Conservation (phyloP, 345 rosid genomes). For the Brassica juncea region DNA sequence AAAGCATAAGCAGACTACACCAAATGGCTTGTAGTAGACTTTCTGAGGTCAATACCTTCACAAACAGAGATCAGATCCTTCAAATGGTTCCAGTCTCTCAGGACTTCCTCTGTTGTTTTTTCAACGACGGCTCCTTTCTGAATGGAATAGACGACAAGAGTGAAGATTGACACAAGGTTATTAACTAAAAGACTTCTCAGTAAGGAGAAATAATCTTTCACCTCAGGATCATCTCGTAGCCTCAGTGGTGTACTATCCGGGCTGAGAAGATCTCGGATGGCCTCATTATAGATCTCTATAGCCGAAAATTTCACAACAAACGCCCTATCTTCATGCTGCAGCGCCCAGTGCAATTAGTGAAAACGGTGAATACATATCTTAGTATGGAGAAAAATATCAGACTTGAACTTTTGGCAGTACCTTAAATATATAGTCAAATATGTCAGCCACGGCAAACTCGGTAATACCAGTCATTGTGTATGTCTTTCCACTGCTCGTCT, state of each 20-base stretch:
- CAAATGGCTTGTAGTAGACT: constrained; percentile 2
- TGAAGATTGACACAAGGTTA: not conserved
- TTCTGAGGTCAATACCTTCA: constrained; percentile 61
- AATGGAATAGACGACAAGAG: constrained; percentile 29
- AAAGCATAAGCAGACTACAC: constrained; percentile 16
- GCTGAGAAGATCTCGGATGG: constrained; percentile 84
- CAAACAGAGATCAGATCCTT: constrained; percentile 83
- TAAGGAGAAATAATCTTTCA: constrained; percentile 35
- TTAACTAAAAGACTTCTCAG: not conserved
- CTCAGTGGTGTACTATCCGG: constrained; percentile 73
- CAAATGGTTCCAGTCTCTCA: constrained; percentile 87
- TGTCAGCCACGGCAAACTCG: constrained; percentile 79
- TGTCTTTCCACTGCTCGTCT: constrained; percentile 99
- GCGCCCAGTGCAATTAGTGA: constrained; percentile 17
- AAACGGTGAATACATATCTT: constrained; percentile 19
- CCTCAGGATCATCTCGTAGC: constrained; percentile 95
- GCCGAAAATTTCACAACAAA: constrained; percentile 93
- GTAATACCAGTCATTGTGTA: constrained; percentile 97
- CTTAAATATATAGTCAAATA: constrained; percentile 77
- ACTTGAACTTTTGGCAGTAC: constrained; percentile 49
- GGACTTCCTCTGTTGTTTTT: constrained; percentile 74
- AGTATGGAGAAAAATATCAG: not conserved
- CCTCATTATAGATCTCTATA: constrained; percentile 95
- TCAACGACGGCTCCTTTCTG: constrained; percentile 92
- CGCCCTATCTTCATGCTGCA: constrained; percentile 93